These are phyloP conservation scores for Ailanthus altissimus DNA, from an alignment of 345 rosid species.

Conservation along the genomic window DNA sequence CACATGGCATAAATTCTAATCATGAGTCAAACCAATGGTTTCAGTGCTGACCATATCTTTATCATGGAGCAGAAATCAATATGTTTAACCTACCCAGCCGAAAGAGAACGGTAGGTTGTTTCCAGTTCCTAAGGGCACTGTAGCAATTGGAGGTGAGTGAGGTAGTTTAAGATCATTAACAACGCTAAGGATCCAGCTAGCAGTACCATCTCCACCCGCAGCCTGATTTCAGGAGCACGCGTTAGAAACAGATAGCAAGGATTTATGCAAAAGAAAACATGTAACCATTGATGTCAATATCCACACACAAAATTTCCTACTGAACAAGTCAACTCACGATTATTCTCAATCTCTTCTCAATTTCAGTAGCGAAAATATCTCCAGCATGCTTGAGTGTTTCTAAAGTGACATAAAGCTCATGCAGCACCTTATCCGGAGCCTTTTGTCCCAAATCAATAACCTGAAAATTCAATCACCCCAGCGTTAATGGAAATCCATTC, in stretches of 20 bases:
- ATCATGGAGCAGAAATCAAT: not conserved
- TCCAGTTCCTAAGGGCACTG: slow-evolving; percentile 75
- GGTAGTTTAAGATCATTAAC: slow-evolving; percentile 72
- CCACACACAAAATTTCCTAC: not conserved
- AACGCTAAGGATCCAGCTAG: slow-evolving; percentile 75
- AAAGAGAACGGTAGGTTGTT: slow-evolving; percentile 77
- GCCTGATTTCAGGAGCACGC: slow-evolving; percentile 39
- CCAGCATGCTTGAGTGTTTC: slow-evolving; percentile 42
- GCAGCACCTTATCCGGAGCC: slow-evolving; percentile 55
- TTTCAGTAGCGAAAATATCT: slow-evolving; percentile 50
- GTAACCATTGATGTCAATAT: not conserved
- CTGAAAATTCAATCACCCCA: slow-evolving; percentile 27
- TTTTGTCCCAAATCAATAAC: slow-evolving; percentile 59
- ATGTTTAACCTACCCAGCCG: slow-evolving; percentile 58
- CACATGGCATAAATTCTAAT: slow-evolving; percentile 4
- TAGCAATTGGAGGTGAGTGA: slow-evolving; percentile 63
- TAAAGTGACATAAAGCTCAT: slow-evolving; percentile 45
- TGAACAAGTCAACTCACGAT: slow-evolving; percentile 49
- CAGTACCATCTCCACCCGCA: slow-evolving; percentile 83
- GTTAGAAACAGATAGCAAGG: slow-evolving; percentile 15
- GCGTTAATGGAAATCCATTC: not conserved
- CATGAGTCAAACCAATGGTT: slow-evolving; percentile 2
- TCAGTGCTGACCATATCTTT: not conserved
- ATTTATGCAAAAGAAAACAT: not conserved
- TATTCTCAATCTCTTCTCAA: slow-evolving; percentile 53